These are phyloP conservation scores for Leucocoprinus birnbaumii DNA, from an alignment of 768 basidiomycete species.

Conservation along the genomic window DNA sequence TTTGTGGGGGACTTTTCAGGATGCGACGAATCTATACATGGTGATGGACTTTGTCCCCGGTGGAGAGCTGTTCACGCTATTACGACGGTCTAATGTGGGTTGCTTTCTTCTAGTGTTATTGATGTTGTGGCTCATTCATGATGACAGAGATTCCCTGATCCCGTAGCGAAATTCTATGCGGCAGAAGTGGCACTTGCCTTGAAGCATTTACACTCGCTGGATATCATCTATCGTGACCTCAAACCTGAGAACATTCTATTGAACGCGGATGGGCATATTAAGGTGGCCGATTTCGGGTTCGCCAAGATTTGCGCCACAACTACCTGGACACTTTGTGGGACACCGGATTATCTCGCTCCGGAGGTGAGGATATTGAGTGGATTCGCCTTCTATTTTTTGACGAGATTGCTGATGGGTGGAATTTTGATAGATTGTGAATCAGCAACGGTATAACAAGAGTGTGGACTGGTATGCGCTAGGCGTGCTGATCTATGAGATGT, in stretches of 20 bases:
- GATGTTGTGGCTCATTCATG: slow-evolving; percentile 7
- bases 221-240: slow-evolving; percentile 96
- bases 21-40: slow-evolving; percentile 92
- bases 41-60: slow-evolving; percentile 97
- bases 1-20: slow-evolving; percentile 95
- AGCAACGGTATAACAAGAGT: slow-evolving; percentile 89
- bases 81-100: slow-evolving; percentile 85
- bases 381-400: not conserved
- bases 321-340: slow-evolving; percentile 95
- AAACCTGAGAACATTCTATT: slow-evolving; percentile 97
- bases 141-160: slow-evolving; percentile 85
- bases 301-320: slow-evolving; percentile 85
- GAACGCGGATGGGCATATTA: slow-evolving; percentile 93
- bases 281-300: slow-evolving; percentile 96
- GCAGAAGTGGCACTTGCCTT: slow-evolving; percentile 94
- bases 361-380: slow-evolving; percentile 51
- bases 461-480: slow-evolving; percentile 99
- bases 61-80: slow-evolving; percentile 92
- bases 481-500: slow-evolving; percentile 96
- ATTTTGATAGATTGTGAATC: slow-evolving; percentile 60
- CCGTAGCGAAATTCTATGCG: slow-evolving; percentile 97
- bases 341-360: slow-evolving; percentile 95
- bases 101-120: slow-evolving; percentile 11
- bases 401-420: not conserved
- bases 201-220: slow-evolving; percentile 79